phyloP scores from a whole-genome alignment of 805 yeast genomes.

The Kluyveromyces starmeri region DNA sequence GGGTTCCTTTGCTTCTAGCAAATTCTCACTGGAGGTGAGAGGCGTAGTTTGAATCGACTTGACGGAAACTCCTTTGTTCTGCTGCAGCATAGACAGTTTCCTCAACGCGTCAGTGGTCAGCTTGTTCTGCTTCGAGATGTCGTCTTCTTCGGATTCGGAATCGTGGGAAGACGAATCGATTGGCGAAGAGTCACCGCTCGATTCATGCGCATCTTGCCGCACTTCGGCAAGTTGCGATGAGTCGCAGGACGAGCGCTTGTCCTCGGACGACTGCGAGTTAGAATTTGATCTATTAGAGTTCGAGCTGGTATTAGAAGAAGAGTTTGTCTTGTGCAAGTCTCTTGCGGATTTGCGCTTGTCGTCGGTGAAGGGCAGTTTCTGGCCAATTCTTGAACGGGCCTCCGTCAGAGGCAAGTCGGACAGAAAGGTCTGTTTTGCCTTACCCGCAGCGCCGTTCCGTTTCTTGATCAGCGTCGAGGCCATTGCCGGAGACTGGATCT shows the following conservation, averaged over 20 bases:
- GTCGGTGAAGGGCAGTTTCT: conserved; percentile 29
- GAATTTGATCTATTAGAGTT: not conserved
- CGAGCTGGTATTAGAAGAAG: not conserved
- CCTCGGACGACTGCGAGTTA: not conserved
- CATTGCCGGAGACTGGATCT: conserved; percentile 35
- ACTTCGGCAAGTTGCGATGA: not conserved
- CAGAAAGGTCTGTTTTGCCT: conserved; percentile 7
- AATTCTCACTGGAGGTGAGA: conserved; percentile 5
- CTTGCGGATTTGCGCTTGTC: conserved; percentile 15
- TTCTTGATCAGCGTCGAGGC: conserved; percentile 29
- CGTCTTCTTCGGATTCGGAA: conserved; percentile 22
- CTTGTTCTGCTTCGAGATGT: conserved; percentile 25
- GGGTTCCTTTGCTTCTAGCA: conserved; percentile 9
- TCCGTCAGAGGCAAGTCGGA: conserved; percentile 18
- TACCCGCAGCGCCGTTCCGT: conserved; percentile 19
- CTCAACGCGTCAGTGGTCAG: conserved; percentile 34
- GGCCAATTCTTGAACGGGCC: conserved; percentile 17
- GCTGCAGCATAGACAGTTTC: conserved; percentile 27
- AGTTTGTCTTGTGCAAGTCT: not conserved
- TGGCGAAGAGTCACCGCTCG: conserved; percentile 7
- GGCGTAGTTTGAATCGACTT: conserved; percentile 5
- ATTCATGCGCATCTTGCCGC: not conserved
- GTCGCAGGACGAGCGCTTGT: not conserved
- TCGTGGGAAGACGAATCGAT: conserved; percentile 9
- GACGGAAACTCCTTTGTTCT: conserved; percentile 1